Evolutionary conservation across 1,284 basidiomycete species (phyloP).

Genomic region (Austropuccinia psidii): DNA sequence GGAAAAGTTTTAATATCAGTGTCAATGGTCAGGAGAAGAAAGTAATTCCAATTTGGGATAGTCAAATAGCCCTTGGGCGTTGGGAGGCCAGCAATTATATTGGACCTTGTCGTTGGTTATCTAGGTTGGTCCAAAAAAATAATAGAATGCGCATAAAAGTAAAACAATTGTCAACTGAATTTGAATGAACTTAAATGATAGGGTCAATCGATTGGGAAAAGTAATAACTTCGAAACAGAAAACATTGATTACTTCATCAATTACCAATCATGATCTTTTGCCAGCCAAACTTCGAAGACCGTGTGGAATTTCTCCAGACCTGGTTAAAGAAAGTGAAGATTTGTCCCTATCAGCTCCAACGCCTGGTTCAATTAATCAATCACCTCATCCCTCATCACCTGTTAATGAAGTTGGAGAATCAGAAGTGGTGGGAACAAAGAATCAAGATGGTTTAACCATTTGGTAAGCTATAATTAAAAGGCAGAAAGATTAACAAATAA

Average conservation of each 20-base stretch:
- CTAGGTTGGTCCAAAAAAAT: slow-evolving; percentile 29
- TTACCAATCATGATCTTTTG: not conserved
- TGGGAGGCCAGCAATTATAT: slow-evolving; percentile 27
- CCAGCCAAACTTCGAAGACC: slow-evolving; percentile 12
- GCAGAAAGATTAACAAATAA: too few relatives aligned
- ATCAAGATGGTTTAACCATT: too few relatives aligned
- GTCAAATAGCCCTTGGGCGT: slow-evolving; percentile 24
- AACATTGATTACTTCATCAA: not conserved
- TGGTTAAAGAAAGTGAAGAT: not conserved
- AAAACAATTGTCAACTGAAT: too few relatives aligned
- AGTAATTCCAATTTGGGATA: slow-evolving; percentile 30
- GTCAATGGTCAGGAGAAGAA: slow-evolving; percentile 34
- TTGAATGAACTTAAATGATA: too few relatives aligned
- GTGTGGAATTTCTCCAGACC: slow-evolving; percentile 7
- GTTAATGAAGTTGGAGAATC: slow-evolving; percentile 18
- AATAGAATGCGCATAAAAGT: too few relatives aligned
- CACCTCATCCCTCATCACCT: slow-evolving; percentile 19
- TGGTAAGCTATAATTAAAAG: too few relatives aligned
- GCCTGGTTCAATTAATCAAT: slow-evolving; percentile 7
- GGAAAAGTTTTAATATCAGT: not conserved
- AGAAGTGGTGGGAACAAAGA: not conserved
- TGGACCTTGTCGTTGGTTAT: not conserved
- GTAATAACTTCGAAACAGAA: not conserved
- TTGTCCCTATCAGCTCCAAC: not conserved
- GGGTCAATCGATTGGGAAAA: not conserved